Evolutionary conservation across 371 early-diverging fungal genomes (phyloP), one percentile per base, ranked within the genome.

Genomic region (Chytridium lagenaria): DNA sequence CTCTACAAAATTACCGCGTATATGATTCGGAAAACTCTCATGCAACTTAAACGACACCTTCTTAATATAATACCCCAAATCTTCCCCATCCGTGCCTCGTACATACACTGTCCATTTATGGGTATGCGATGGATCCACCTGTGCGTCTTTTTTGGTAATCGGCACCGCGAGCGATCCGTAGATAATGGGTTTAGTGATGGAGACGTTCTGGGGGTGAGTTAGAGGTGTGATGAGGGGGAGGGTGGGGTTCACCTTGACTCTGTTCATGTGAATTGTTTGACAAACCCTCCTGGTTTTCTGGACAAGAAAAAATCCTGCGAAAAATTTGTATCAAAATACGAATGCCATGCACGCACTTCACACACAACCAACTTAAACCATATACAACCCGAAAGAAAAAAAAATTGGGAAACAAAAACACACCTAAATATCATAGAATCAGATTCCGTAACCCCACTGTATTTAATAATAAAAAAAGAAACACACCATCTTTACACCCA

Each of bases 41-140:
- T 99, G 99, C 26, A 99, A 87, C 73, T 93, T 94, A 82, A 98
- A 97, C 31, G 89, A 87, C 23, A 98, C 99, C 77, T 93, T 93
- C 81, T 92, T 90, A 72, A 99, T 86, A 70, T 88, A 91, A 74
- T 89, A 89, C 19, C 91, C 87, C 31, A 97, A 83, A 77, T 97
- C 97, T 75, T 94, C 93, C 63, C 90, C 91, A 77, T 95, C 90
- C 39, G 92, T 77, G 1, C 97, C 97, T 19, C 91, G 86, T 22
- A 99, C 92, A 77, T 91, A 95, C 1, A 97, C 81, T 1, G 74
- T 82, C 91, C 91, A 90, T 36, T 78, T 67, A 78, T 89, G 90
- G 15, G 91, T 87, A 69, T 89, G 86, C 12, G 77, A 65, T 1
- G 78, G 79, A 69, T 81, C 82, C 0, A 63, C 52, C 3, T 71